phyloP scores from a whole-genome alignment of 768 basidiomycete species.

The Imleria badia region DNA sequence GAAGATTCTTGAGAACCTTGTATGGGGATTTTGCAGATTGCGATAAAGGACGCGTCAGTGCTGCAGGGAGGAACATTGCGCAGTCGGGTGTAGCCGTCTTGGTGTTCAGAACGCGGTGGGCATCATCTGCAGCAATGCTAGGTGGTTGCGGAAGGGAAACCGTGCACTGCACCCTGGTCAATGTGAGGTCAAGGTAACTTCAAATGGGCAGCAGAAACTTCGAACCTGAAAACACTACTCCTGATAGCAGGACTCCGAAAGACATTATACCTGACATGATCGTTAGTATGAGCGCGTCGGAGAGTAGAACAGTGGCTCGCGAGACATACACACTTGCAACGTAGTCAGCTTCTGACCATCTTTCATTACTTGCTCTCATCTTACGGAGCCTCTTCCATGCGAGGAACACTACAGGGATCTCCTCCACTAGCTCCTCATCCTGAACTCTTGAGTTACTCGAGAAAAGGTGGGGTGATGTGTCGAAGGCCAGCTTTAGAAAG shows the following conservation, averaged over 20 bases:
- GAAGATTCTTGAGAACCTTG: slow-evolving; percentile 44
- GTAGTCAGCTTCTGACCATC: slow-evolving; percentile 55
- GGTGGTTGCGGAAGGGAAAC: slow-evolving; percentile 50
- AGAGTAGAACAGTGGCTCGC: background rate
- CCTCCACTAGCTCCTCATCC: slow-evolving; percentile 33
- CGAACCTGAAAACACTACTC: slow-evolving; percentile 44
- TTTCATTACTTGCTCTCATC: slow-evolving; percentile 47
- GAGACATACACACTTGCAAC: slow-evolving; percentile 51
- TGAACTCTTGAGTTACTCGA: slow-evolving; percentile 22
- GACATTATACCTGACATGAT: slow-evolving; percentile 42
- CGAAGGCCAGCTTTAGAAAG: slow-evolving; percentile 34
- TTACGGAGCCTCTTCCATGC: slow-evolving; percentile 45
- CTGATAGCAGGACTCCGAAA: slow-evolving; percentile 47
- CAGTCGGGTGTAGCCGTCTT: slow-evolving; percentile 51
- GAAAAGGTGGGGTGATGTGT: slow-evolving; percentile 42
- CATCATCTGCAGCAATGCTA: slow-evolving; percentile 27
- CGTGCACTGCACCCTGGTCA: slow-evolving; percentile 44
- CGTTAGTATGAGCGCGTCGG: background rate
- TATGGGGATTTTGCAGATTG: slow-evolving; percentile 45
- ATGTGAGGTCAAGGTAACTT: slow-evolving; percentile 2
- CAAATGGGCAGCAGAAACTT: background rate
- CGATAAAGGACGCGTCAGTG: slow-evolving; percentile 41
- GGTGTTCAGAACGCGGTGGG: slow-evolving; percentile 41
- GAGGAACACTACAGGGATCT: slow-evolving; percentile 40
- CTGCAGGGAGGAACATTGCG: slow-evolving; percentile 45